Evolutionary conservation across 2,329 filamentous ascomycete genomes (phyloP).

Genomic region (Colletotrichum sublineola): DNA sequence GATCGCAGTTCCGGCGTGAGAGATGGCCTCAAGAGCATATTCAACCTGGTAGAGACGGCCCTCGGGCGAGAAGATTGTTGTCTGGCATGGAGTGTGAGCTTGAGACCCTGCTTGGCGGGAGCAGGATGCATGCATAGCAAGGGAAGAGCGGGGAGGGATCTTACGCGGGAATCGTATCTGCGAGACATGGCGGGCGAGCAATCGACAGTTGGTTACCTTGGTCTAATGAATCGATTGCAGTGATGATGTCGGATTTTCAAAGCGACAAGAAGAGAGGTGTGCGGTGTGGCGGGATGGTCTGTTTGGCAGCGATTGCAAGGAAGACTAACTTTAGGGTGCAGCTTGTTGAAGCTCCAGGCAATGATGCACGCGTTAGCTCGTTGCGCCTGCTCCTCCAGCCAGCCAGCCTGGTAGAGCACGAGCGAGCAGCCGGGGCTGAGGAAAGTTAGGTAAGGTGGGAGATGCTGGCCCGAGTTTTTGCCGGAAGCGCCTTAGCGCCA

Average conservation of each 20-base stretch:
- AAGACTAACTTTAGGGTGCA: constrained; percentile 38
- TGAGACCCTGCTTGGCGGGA: constrained; percentile 15
- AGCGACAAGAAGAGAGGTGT: constrained; percentile 22
- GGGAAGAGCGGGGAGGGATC: constrained; percentile 50
- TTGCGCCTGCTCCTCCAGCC: constrained; percentile 32
- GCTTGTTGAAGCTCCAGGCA: constrained; percentile 44
- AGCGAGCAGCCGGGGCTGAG: constrained; percentile 21
- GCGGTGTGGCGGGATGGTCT: constrained; percentile 23
- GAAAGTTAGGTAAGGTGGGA: constrained; percentile 8
- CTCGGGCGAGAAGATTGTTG: constrained; percentile 99
- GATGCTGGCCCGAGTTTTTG: constrained; percentile 30
- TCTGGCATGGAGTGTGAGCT: constrained; percentile 66
- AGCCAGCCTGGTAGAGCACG: constrained; percentile 31
- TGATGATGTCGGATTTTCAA: constrained; percentile 7
- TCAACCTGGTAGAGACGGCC: constrained; percentile 99
- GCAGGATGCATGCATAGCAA: constrained; percentile 44
- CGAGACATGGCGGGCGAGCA: constrained; percentile 79
- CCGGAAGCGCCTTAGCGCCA: constrained; percentile 5
- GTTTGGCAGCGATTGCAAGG: constrained; percentile 38
- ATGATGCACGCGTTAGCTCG: constrained; percentile 44
- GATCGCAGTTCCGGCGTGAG: constrained; percentile 95
- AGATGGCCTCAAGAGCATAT: constrained; percentile 99
- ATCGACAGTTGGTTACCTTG: constrained; percentile 2
- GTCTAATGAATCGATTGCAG: background rate
- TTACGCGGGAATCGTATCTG: constrained; percentile 96